Base-by-base conservation (phyloP, 352 stramenopile species). In the Pythium diclinum region DNA sequence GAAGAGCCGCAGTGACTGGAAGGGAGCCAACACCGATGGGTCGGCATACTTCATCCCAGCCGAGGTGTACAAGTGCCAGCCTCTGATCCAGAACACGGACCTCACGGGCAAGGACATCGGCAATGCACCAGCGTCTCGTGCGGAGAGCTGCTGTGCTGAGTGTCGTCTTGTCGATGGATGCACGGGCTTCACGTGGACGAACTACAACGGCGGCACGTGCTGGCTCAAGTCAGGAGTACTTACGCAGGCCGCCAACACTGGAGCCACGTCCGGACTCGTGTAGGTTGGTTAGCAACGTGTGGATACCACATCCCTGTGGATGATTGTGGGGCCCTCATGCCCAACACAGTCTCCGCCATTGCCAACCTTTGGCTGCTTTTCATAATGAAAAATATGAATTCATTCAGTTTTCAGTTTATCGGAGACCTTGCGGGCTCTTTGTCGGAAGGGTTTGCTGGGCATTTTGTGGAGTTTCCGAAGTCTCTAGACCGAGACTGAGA, bases 121-220 rank as follows among this genome's bases (percentile, higher is more conserved):
- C 21, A 56, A 46, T 17, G 46, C 32, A 1, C 36, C 57, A 4
- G 30, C 57, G 17, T 44, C 19, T 13, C 17, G 28, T 19, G 17
- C 25, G 0, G 13, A 46, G 40, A 28, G 54, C 14, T 64, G 57
- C 33, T 64, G 57, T 33, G 57, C 25, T 16, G 21, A 44, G n/a
- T 64, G 57, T 25, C 42, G 46, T n/a, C 23, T 36, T 1, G 48
- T 32, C 14, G 25, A 33, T n/a, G 49, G 33, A 2, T 38, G 28
- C 53, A 38, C 34, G 53, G 53, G 28, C 28, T 68, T 63, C 47
- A 49, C 76, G 0, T 88, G 79, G 79, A 80, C 56, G 14, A 75
- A 73, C 54, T 75, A 74, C 67, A 78, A 80, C 25, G 64, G 71
- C 19, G 79, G 79, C 11, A 86, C 74, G 14, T 86, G 78, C 55